A percentile compares a stretch with the other conserved stretches of the same genome.
phyloP scores from a whole-genome alignment of 2,329 filamentous ascomycete genomes.

The Venturia oleaginea region DNA sequence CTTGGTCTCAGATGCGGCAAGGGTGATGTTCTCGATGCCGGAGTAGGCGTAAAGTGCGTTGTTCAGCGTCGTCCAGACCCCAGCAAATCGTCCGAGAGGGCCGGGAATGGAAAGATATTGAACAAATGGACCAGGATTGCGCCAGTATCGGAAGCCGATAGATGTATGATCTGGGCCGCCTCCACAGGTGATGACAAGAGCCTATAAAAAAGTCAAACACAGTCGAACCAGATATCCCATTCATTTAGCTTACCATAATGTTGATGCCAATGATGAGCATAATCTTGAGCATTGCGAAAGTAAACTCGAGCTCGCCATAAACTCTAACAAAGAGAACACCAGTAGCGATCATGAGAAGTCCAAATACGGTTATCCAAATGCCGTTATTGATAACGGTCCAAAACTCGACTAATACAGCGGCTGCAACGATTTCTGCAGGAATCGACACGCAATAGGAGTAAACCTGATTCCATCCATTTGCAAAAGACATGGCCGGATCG shows the following conservation, averaged over 20 bases:
- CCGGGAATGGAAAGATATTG: slow-evolving; percentile 28
- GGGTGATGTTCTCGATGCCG: slow-evolving; percentile 18
- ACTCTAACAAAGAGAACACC: slow-evolving; percentile 20
- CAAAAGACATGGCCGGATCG: slow-evolving; percentile 19
- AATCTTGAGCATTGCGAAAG: slow-evolving; percentile 50
- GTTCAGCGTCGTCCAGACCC: slow-evolving; percentile 33
- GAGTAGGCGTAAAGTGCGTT: slow-evolving; percentile 34
- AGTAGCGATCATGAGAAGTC: slow-evolving; percentile 7
- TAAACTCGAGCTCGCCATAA: slow-evolving; percentile 45
- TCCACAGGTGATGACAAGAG: slow-evolving; percentile 13
- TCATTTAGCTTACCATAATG: neutral
- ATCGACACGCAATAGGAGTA: slow-evolving; percentile 1
- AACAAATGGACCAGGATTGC: slow-evolving; percentile 24
- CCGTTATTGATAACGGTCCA: slow-evolving; percentile 6
- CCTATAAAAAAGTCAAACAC: slow-evolving; percentile 4
- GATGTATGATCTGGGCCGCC: slow-evolving; percentile 11
- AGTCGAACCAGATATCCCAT: neutral
- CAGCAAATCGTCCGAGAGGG: slow-evolving; percentile 31
- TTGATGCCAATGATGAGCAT: slow-evolving; percentile 37
- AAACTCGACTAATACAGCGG: neutral
- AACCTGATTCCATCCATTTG: slow-evolving; percentile 10
- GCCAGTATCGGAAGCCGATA: slow-evolving; percentile 15
- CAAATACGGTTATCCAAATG: slow-evolving; percentile 10
- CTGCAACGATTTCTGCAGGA: slow-evolving; percentile 5
- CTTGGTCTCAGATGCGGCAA: slow-evolving; percentile 12